Evolutionary conservation across 495 filamentous ascomycete species (phyloP).

Genomic region (Tirmania nivea): DNA sequence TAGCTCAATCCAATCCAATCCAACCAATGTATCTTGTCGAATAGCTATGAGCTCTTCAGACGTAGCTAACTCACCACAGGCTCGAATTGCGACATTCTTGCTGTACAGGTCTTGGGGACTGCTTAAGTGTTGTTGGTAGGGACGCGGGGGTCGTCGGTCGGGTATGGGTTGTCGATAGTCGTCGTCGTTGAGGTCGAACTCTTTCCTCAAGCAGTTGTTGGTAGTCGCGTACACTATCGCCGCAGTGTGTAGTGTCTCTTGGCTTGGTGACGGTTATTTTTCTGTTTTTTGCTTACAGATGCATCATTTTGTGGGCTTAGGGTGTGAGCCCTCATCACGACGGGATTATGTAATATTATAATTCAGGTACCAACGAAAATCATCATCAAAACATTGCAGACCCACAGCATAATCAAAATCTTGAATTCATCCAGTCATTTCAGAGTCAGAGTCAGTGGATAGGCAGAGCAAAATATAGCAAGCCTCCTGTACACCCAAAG

Average conservation of each 20-base stretch:
- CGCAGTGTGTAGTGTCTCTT: not conserved
- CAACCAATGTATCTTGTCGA: not conserved
- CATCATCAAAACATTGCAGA: no score
- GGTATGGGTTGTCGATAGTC: not conserved
- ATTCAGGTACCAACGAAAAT: no score
- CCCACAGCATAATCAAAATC: no score
- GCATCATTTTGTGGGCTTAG: not conserved
- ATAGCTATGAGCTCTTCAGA: not conserved
- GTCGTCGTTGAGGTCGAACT: not conserved
- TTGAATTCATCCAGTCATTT: no score
- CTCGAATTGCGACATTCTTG: constrained; percentile 96
- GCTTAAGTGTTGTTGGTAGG: not conserved
- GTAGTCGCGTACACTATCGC: not conserved
- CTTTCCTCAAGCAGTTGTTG: not conserved
- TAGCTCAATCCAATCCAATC: constrained; percentile 1
- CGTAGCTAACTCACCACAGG: constrained; percentile 56
- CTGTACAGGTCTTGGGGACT: constrained; percentile 7
- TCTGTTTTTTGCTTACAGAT: not conserved
- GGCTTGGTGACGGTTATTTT: not conserved
- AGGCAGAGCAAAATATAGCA: no score
- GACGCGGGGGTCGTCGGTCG: not conserved
- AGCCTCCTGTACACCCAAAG: no score
- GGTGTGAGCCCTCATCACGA: not conserved
- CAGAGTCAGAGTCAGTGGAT: no score
- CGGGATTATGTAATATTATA: no score